A percentile compares a stretch with the other conserved stretches of the same genome.
Conservation (phyloP, 331 rosid genomes). For the Ulmus americana region DNA sequence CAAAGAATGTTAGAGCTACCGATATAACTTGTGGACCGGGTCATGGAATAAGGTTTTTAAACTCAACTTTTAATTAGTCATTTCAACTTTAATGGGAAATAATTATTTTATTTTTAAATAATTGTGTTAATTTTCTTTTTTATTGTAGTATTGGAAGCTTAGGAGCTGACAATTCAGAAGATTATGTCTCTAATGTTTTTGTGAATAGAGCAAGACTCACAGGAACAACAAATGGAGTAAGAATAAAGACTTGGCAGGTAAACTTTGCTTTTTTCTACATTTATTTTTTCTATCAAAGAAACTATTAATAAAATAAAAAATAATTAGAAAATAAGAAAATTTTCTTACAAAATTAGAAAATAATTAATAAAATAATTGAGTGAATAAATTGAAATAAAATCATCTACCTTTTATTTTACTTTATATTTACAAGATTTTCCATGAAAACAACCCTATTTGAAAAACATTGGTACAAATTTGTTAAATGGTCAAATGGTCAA, state of each 20-base stretch:
- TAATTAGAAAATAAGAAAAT: no score
- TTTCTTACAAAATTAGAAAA: neutral
- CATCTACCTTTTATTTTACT: neutral
- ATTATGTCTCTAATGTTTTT: slow-evolving; percentile 54
- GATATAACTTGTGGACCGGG: slow-evolving; percentile 80
- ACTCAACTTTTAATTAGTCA: neutral
- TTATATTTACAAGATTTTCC: neutral
- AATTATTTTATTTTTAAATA: neutral
- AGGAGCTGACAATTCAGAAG: slow-evolving; percentile 53
- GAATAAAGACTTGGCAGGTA: slow-evolving; percentile 68
- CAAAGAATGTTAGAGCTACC: slow-evolving; percentile 45
- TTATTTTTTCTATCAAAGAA: neutral
- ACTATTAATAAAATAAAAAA: neutral
- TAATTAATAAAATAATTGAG: neutral
- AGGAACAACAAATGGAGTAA: slow-evolving; percentile 71
- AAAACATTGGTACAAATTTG: neutral
- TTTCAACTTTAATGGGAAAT: neutral
- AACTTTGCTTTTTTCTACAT: no score
- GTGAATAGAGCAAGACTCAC: slow-evolving; percentile 44
- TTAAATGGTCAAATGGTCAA: neutral
- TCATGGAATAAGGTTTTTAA: slow-evolving; percentile 70
- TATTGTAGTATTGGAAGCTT: slow-evolving; percentile 74
- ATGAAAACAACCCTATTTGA: neutral
- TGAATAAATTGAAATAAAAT: neutral
- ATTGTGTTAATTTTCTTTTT: neutral